Evolutionary conservation across 2,329 filamentous ascomycete species (phyloP).

Genomic region (Sporothrix globosa): DNA sequence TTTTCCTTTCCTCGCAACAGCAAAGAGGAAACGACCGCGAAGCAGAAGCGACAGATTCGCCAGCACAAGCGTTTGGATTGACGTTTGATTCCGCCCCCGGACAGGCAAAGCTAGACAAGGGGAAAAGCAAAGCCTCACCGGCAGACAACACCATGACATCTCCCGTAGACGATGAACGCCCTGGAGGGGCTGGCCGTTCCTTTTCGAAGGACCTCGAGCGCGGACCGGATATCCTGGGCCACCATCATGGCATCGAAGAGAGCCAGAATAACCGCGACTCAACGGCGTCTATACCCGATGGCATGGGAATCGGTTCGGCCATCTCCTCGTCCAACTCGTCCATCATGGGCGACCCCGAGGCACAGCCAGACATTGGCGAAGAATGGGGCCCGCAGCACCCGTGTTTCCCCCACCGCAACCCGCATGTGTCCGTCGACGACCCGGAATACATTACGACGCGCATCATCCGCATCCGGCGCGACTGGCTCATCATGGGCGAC

Average conservation of each 20-base stretch:
- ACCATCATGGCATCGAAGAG: conserved; percentile 35
- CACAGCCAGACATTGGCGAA: conserved; percentile 69
- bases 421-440: conserved; percentile 80
- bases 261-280: conserved; percentile 45
- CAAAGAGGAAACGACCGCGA: background rate
- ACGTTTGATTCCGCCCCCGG: conserved; percentile 34
- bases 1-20: background rate
- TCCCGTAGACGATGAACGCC: conserved; percentile 43
- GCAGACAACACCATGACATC: conserved; percentile 46
- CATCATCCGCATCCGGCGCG: conserved; percentile 86
- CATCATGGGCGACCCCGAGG: conserved; percentile 64
- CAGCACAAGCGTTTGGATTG: conserved; percentile 31
- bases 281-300: conserved; percentile 54
- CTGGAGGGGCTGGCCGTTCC: conserved; percentile 40
- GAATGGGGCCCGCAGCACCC: conserved; percentile 94
- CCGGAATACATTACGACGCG: conserved; percentile 76
- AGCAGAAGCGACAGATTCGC: conserved; percentile 25
- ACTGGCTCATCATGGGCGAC: conserved; percentile 90
- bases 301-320: conserved; percentile 59
- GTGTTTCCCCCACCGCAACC: conserved; percentile 91
- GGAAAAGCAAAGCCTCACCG: conserved; percentile 47
- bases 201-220: conserved; percentile 60
- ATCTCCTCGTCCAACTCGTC: conserved; percentile 62
- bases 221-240: conserved; percentile 50
- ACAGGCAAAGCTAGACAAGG: conserved; percentile 47